Conservation (phyloP, 2,329 filamentous ascomycete species). For the Sporothrix schenckii region DNA sequence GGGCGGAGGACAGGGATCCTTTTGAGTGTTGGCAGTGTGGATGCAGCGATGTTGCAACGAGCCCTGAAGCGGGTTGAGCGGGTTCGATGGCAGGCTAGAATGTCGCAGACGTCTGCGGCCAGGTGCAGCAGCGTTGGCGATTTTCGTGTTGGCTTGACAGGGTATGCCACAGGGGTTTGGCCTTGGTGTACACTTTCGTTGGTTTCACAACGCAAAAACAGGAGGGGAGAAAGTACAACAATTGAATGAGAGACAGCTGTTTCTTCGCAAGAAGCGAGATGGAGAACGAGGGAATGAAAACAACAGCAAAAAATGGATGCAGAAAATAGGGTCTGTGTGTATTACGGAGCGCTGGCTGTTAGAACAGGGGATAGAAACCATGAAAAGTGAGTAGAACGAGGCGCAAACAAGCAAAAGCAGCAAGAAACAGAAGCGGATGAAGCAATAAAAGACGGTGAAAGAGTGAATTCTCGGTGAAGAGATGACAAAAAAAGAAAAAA, state of each 20-base stretch:
- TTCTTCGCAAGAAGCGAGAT: not conserved
- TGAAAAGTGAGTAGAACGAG: not conserved
- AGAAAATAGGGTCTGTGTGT: constrained; percentile 24
- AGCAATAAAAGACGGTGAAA: constrained; percentile 9
- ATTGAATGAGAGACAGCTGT: not conserved
- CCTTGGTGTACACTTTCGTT: constrained; percentile 5
- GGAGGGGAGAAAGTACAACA: constrained; percentile 18
- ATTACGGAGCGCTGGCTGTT: constrained; percentile 15
- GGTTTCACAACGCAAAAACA: constrained; percentile 27
- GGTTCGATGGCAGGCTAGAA: constrained; percentile 22
- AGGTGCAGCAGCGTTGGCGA: constrained; percentile 23
- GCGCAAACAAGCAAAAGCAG: constrained; percentile 3
- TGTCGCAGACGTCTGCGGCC: constrained; percentile 24
- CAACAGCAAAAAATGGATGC: not conserved
- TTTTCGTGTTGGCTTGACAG: not conserved
- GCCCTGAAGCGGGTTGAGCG: constrained; percentile 6
- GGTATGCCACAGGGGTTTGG: constrained; percentile 2
- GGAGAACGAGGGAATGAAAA: constrained; percentile 6
- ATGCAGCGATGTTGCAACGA: constrained; percentile 8
- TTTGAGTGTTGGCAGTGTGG: constrained; percentile 1
- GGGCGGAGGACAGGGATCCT: not conserved
- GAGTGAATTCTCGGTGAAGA: constrained; percentile 6
- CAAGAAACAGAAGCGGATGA: constrained; percentile 1
- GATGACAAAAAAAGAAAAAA: not conserved
- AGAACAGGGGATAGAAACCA: constrained; percentile 21